These are phyloP conservation scores for Iris pallida DNA, from an alignment of 116 monocot species.

Conservation along the genomic window DNA sequence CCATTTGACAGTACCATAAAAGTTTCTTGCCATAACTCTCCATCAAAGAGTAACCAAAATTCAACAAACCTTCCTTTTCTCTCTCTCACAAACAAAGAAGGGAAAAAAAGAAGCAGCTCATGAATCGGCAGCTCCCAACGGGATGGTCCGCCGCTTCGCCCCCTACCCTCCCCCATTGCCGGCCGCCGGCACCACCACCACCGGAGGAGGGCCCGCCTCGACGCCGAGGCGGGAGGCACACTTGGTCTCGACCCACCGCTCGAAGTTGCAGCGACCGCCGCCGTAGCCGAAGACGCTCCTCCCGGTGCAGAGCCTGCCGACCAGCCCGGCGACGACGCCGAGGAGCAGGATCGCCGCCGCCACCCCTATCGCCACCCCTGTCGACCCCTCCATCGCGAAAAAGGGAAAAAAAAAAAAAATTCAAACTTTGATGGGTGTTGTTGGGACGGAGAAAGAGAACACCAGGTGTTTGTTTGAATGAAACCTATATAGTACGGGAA, in stretches of 20 bases:
- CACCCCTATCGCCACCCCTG: conserved; percentile 44
- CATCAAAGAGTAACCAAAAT: too few species aligned
- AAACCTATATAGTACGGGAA: too few species aligned
- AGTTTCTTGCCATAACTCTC: too few species aligned
- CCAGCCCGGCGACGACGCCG: conserved; percentile 27
- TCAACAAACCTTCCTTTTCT: too few species aligned
- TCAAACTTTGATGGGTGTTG: too few species aligned
- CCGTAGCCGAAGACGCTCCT: conserved; percentile 40
- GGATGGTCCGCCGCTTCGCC: not conserved
- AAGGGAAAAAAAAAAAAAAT: not conserved
- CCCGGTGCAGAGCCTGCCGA: conserved; percentile 56
- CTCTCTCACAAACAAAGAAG: not conserved
- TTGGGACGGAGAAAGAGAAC: too few species aligned
- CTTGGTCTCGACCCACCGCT: conserved; percentile 52
- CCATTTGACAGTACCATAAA: too few species aligned
- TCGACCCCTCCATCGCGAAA: conserved; percentile 23
- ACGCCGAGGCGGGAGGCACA: conserved; percentile 46
- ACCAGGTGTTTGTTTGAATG: too few species aligned
- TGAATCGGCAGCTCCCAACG: not conserved
- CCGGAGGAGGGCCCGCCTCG: conserved; percentile 3
- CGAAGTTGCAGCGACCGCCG: conserved; percentile 32
- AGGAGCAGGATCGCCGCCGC: conserved; percentile 36
- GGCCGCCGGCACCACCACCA: not conserved
- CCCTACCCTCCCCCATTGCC: not conserved
- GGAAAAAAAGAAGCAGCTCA: not conserved